A percentile compares a stretch with the other conserved stretches of the same genome.
These are phyloP conservation scores for Pyrenophora seminiperda DNA, from an alignment of 2,329 filamentous ascomycete species.

Conservation along the genomic window DNA sequence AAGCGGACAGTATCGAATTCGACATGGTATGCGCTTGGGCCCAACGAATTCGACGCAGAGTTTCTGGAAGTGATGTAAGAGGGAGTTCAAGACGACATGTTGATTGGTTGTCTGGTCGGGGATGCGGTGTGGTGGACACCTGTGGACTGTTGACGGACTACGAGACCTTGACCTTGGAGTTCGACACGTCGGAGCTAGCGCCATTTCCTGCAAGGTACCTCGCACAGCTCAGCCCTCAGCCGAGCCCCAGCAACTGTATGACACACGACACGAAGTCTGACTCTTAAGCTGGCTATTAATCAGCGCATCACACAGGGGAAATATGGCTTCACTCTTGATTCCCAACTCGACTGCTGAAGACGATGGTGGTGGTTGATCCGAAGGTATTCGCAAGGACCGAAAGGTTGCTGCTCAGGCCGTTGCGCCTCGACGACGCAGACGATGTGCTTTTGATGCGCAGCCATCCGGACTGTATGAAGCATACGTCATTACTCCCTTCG, in stretches of 20 bases:
- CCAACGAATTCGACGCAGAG: conserved; percentile 8
- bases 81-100: conserved; percentile 23
- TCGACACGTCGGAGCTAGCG: conserved; percentile 29
- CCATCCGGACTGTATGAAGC: conserved; percentile 67
- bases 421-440: conserved; percentile 57
- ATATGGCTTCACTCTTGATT: conserved; percentile 26
- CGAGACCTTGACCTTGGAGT: conserved; percentile 25
- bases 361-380: conserved; percentile 44
- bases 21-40: conserved; percentile 31
- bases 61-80: conserved; percentile 11
- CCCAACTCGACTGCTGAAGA: conserved; percentile 11
- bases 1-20: conserved; percentile 48
- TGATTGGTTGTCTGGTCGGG: conserved; percentile 27
- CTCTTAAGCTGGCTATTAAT: conserved; percentile 7
- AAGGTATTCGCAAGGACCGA: conserved; percentile 50
- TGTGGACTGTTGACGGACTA: conserved; percentile 18
- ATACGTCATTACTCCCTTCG: conserved; percentile 59
- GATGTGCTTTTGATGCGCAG: conserved; percentile 60
- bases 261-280: conserved; percentile 26
- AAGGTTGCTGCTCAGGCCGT: conserved; percentile 61
- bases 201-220: conserved; percentile 14
- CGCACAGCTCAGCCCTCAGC: conserved; percentile 10
- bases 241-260: conserved; percentile 19
- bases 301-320: background rate
- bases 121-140: conserved; percentile 24